Conservation (phyloP, 2,329 filamentous ascomycete species). For the Didymellaceae sp. region DNA sequence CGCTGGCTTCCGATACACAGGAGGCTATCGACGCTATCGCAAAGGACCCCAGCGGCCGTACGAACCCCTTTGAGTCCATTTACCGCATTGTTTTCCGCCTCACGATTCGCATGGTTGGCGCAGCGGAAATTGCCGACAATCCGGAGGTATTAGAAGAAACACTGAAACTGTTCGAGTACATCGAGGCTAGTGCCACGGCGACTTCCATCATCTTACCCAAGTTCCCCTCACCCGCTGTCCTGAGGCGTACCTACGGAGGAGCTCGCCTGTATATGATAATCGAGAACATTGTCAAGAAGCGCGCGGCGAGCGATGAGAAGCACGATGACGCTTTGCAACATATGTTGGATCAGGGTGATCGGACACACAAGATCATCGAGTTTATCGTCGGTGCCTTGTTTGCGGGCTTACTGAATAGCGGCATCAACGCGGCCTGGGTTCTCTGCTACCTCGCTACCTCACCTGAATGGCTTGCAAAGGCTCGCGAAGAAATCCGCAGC, state of each 20-base stretch:
- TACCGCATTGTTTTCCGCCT: conserved; percentile 62
- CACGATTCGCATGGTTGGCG: conserved; percentile 64
- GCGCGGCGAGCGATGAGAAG: conserved; percentile 51
- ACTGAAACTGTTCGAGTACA: conserved; percentile 55
- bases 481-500: conserved; percentile 57
- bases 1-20: conserved; percentile 51
- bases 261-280: conserved; percentile 58
- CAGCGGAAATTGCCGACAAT: conserved; percentile 60
- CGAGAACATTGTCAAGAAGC: conserved; percentile 55
- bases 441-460: conserved; percentile 43
- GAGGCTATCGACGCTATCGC: conserved; percentile 50
- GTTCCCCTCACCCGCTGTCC: conserved; percentile 55
- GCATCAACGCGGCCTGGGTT: conserved; percentile 62
- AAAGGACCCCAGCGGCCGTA: conserved; percentile 44
- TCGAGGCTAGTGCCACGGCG: conserved; percentile 55
- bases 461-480: conserved; percentile 53
- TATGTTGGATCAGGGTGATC: conserved; percentile 60
- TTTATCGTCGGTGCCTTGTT: conserved; percentile 63
- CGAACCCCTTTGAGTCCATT: conserved; percentile 62
- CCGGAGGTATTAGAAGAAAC: conserved; percentile 51
- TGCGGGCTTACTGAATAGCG: conserved; percentile 64
- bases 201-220: conserved; percentile 60
- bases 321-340: conserved; percentile 61
- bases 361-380: conserved; percentile 51
- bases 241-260: conserved; percentile 55